These are phyloP conservation scores for Ilyonectria sp. DNA, from an alignment of 2,329 filamentous ascomycete genomes.

Conservation along the genomic window DNA sequence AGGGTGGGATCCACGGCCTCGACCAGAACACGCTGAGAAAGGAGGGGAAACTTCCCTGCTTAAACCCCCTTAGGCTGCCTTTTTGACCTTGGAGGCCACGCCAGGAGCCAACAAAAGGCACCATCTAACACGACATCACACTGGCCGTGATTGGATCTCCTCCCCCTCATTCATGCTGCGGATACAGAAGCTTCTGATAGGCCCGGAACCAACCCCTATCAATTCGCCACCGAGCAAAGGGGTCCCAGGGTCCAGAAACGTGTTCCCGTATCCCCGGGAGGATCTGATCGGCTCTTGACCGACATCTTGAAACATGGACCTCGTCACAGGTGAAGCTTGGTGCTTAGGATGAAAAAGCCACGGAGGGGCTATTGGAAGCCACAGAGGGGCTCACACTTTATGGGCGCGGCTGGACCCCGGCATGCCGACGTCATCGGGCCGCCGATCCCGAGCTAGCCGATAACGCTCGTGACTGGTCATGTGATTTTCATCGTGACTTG, in stretches of 20 bases:
- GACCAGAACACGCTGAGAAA: slow-evolving; percentile 29
- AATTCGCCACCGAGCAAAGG: slow-evolving; percentile 44
- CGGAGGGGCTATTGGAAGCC: slow-evolving; percentile 36
- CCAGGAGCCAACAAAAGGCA: neutral
- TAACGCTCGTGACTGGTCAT: slow-evolving; percentile 22
- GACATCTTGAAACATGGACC: slow-evolving; percentile 44
- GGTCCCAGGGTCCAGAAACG: slow-evolving; percentile 11
- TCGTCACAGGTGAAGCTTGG: slow-evolving; percentile 40
- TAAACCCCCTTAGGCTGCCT: slow-evolving; percentile 15
- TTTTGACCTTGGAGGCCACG: slow-evolving; percentile 5
- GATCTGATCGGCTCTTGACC: slow-evolving; percentile 39
- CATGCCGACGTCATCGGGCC: slow-evolving; percentile 42
- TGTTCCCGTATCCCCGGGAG: slow-evolving; percentile 28
- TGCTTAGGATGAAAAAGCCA: slow-evolving; percentile 37
- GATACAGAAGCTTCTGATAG: slow-evolving; percentile 15
- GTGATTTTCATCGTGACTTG: neutral
- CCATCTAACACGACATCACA: slow-evolving; percentile 10
- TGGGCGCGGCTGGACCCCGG: slow-evolving; percentile 6
- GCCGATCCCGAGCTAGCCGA: slow-evolving; percentile 22
- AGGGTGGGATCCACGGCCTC: slow-evolving; percentile 34
- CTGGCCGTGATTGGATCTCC: slow-evolving; percentile 9
- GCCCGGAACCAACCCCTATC: slow-evolving; percentile 24
- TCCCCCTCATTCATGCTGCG: slow-evolving; percentile 17
- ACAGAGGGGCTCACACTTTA: slow-evolving; percentile 23
- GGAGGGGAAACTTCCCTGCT: slow-evolving; percentile 28